Conservation (phyloP, 441 rosid genomes). For the Arabidopsis hybrid region DNA sequence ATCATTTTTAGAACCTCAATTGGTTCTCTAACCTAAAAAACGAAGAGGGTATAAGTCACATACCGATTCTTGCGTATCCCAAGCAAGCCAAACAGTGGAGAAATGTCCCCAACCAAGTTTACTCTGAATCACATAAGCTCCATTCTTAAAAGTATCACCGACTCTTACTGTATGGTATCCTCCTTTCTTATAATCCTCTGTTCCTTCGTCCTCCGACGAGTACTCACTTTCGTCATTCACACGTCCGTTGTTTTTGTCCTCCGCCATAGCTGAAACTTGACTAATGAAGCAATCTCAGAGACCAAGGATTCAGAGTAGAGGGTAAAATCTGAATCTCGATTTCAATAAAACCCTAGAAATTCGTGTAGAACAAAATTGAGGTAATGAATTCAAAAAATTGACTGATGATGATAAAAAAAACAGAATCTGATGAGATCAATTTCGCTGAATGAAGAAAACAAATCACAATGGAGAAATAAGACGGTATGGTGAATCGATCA, state of each 20-base stretch:
- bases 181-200: conserved; percentile 75
- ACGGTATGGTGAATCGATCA: too few relatives aligned
- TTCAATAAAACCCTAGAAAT: too few relatives aligned
- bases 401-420: too few relatives aligned
- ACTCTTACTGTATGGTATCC: conserved; percentile 71
- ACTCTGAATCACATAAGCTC: conserved; percentile 66
- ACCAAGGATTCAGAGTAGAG: too few relatives aligned
- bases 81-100: conserved; percentile 87
- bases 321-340: too few relatives aligned
- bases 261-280: conserved; percentile 51
- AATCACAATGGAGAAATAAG: too few relatives aligned
- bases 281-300: too few relatives aligned
- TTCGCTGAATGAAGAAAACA: too few relatives aligned
- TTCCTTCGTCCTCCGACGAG: conserved; percentile 77
- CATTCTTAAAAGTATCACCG: conserved; percentile 73
- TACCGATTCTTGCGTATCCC: conserved; percentile 68
- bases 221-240: conserved; percentile 55
- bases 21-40: not conserved
- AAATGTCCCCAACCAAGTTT: conserved; percentile 90
- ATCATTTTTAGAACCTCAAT: not conserved
- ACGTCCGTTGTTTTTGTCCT: conserved; percentile 53
- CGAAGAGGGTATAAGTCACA: not conserved
- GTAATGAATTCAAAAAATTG: too few relatives aligned
- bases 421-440: too few relatives aligned
- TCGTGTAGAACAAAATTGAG: too few relatives aligned